Evolutionary conservation across 768 basidiomycete genomes (phyloP).

Genomic region (Leccinum truebloodii): DNA sequence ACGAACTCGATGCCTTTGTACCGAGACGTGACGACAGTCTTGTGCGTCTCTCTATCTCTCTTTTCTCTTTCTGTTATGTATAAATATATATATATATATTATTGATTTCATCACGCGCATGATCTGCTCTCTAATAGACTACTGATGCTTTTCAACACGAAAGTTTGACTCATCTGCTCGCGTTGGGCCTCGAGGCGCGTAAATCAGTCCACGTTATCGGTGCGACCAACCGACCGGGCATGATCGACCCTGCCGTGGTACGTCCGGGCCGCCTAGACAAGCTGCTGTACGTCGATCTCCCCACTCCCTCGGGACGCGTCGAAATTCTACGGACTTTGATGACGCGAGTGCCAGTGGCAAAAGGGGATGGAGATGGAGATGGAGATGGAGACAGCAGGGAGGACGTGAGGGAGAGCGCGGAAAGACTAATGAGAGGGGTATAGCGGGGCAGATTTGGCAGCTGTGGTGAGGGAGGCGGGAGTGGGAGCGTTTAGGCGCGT

Average conservation of each 20-base stretch:
- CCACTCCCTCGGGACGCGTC: conserved; percentile 65
- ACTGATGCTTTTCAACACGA: not conserved
- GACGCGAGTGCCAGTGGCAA: conserved; percentile 62
- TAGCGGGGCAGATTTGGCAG: conserved; percentile 89
- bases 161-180: conserved; percentile 89
- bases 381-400: not conserved
- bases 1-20: conserved; percentile 91
- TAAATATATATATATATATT: no score
- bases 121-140: not conserved
- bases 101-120: not conserved
- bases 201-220: conserved; percentile 92
- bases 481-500: conserved; percentile 73
- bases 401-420: conserved; percentile 31
- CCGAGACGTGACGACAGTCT: conserved; percentile 87
- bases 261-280: conserved; percentile 94
- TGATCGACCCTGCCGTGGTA: conserved; percentile 98
- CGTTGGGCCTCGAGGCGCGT: conserved; percentile 85
- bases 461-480: conserved; percentile 86
- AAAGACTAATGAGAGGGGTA: conserved; percentile 66
- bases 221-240: conserved; percentile 93
- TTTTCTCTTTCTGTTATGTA: not conserved
- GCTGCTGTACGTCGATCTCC: conserved; percentile 90
- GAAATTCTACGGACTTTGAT: conserved; percentile 83
- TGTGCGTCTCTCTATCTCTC: conserved; percentile 44
- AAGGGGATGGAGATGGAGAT: not conserved